Evolutionary conservation across 257 asterid species (phyloP), one percentile per base, ranked within the genome.

Genomic region (Catharanthus roseus): DNA sequence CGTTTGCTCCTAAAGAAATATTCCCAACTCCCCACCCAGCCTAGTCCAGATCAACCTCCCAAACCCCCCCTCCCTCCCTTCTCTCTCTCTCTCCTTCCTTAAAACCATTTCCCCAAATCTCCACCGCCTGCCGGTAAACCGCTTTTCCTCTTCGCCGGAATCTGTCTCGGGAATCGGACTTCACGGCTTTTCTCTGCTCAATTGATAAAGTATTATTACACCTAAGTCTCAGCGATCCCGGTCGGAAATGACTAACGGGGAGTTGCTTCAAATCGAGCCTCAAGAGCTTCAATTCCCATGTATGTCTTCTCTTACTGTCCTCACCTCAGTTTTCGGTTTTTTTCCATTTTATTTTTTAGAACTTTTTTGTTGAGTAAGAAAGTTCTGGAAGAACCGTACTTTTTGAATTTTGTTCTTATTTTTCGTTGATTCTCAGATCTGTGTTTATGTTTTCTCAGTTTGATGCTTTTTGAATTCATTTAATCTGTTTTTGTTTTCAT

Each of bases 241-340:
- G 51, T 42, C 58, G 61, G 49, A 57, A 57, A 83, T 83, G 87
- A 74, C 83, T 55, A 84, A 67, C 84, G 73, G 82, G 66, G 91
- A 85, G 57, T 90, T 86, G 76, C 93, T 88, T 70, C 87, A 82
- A 73, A 84, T 90, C 80, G 93, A 88, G 15, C 97, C 97, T 6
- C 82, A 84, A 50, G 97, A 90, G 70, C 97, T 90, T 73, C 90
- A 88, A 74, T 90, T 90, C 76, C 80, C 86, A 68, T 88, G 97
- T 90, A 77, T 12, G 5, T 47, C 53, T 45, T 12, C 4, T 45
- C 12, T 44, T 11, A 13, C 21, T 15, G 45, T 2, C 18, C 15
- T 34, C 28, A 60, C 5, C 24, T 21, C 24, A 6, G 26, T 24
- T 44, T 28, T 10, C 26, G 12, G 2, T 44, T 7, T 29, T 3